phyloP scores from a whole-genome alignment of 495 filamentous ascomycete genomes.

The Melanomma pulvis-pyrius region DNA sequence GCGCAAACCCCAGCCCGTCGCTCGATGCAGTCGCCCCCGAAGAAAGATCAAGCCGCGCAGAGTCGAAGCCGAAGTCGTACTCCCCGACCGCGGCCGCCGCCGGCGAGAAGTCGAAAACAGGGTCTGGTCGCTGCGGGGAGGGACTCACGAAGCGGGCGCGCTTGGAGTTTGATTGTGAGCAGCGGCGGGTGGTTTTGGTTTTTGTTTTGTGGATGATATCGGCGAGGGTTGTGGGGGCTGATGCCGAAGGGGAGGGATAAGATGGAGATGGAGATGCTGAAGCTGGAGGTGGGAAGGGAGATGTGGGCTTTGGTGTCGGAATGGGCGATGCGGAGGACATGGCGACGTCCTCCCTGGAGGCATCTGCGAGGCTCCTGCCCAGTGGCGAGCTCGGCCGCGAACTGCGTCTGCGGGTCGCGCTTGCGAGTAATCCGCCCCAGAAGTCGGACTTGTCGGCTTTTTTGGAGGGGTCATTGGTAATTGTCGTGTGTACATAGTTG shows the following conservation, averaged over 20 bases:
- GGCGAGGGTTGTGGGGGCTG: neutral
- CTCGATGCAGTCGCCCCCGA: too few relatives aligned
- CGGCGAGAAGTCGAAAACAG: neutral
- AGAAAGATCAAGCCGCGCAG: neutral
- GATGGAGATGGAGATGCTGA: too few relatives aligned
- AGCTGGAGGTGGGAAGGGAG: neutral
- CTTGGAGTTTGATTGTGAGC: neutral
- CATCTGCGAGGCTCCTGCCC: neutral
- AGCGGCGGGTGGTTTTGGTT: too few relatives aligned
- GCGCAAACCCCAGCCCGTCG: slow-evolving; percentile 1
- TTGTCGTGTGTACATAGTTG: neutral
- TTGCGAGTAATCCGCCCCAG: slow-evolving; percentile 35
- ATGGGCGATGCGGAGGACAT: slow-evolving; percentile 1
- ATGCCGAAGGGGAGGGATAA: too few relatives aligned
- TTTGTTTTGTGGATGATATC: neutral
- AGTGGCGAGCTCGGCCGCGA: slow-evolving; percentile 8
- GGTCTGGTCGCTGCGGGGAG: neutral
- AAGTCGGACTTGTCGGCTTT: slow-evolving; percentile 31
- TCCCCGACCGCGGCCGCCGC: neutral
- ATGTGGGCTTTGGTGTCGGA: neutral
- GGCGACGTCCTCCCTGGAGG: neutral
- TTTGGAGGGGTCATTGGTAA: neutral
- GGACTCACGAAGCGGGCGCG: neutral
- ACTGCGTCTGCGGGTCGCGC: slow-evolving; percentile 30
- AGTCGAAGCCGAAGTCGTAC: neutral